Evolutionary conservation across 2,329 filamentous ascomycete species (phyloP), one percentile per base, ranked within the genome.

Genomic region (Boeremia exigua): DNA sequence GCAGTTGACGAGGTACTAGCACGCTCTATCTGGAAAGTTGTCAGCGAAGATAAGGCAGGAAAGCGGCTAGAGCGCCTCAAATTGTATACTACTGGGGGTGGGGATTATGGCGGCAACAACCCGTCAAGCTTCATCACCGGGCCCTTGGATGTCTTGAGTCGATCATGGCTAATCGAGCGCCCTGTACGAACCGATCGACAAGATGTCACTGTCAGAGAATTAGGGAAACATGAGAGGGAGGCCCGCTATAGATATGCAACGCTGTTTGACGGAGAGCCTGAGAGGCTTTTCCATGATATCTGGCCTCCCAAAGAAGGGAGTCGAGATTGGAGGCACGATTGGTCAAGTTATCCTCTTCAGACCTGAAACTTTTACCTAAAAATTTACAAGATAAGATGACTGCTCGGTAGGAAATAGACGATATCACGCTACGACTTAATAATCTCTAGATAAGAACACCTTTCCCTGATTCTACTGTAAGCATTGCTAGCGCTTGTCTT

Each of bases 401-500:
- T 23, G 19, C 19, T 23, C 19, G 19, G 19, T 23, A 23, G 19
- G 19, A 23, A 23, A 23, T 23, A 23, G 19, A 23, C 19, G 19
- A 23, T 23, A 23, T 23, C 19, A 23, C 19, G 19, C 19, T 23
- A 5, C 19, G 19, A 23, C 19, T 23, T 23, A 5, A 23, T 23
- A 23, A 23, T 23, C 19, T 23, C 19, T 23, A 5, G 19, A 23
- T 23, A 63, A 65, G 27, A 65, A 67, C 7, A 29, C 52, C 59
- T 70, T 67, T 12, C 61, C 61, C 44, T 66, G 60, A 37, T 71
- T 67, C 69, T 67, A 71, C 67, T 71, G 28, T 2, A 27, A 23
- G 19, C 19, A 23, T 23, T 5, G 19, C 17, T 14, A 10, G 15
- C 19, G 9, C 17, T 27, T 5, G n/a, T 17, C 30, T 15, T 17